Evolutionary conservation across 2,329 filamentous ascomycete genomes (phyloP), one percentile per base, ranked within the genome.

Genomic region (Pseudocercospora macadamiae): DNA sequence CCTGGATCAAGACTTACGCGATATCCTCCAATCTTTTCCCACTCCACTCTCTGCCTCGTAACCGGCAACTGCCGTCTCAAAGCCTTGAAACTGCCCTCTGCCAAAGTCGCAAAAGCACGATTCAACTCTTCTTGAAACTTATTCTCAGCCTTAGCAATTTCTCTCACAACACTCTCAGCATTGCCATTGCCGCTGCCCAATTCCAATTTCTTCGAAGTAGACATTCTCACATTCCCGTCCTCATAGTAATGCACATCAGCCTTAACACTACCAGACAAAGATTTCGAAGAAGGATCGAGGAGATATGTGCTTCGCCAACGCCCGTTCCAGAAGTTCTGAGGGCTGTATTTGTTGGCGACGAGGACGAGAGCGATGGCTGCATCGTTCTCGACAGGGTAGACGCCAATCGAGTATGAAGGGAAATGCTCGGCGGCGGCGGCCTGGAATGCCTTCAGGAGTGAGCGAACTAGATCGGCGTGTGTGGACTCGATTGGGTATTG

Each of bases 241-340:
- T 99, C 95, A 80, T 99, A 99, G 83, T 99, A 99, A 82, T 99
- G 95, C 52, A 99, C 93, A 68, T 97, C 93, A 54, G 97, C 90
- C 75, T 93, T 91, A 76, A 97, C 87, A 59, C 83, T 86, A 68
- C 95, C 95, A 34, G 87, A 86, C 42, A 97, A 79, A 48, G 81
- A 81, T 64, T 82, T 82, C 1, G 84, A 84, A n/a, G 86, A 79
- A 0, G 92, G 87, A 63, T 88, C 83, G 75, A 89, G 89, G 69
- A 89, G 83, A 80, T 97, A 97, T 54, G 89, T 83, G 48, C 91
- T 93, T 70, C 95, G 90, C 91, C 95, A 99, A 63, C 95, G 91
- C 63, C 95, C 95, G 78, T 97, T 97, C 92, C 95, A 97, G 83
- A 92, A 99, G 82, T 99, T 99, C 74, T 93, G 91, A 6, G 96